phyloP scores from a whole-genome alignment of 371 early-diverging fungal genomes.

The Cokeromyces recurvatus region DNA sequence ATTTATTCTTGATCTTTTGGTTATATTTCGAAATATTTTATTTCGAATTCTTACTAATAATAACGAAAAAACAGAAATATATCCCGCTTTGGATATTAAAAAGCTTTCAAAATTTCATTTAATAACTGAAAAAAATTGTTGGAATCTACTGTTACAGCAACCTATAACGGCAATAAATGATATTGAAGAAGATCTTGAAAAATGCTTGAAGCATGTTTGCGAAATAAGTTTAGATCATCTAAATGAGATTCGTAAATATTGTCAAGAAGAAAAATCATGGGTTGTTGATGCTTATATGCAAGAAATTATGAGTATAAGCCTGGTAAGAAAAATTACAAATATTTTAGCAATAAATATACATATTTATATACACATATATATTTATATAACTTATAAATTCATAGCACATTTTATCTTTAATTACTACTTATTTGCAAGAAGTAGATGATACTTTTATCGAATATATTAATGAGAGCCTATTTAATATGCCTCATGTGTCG shows the following conservation, averaged over 20 bases:
- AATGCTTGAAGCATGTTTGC: constrained; percentile 42
- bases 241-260: constrained; percentile 47
- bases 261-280: constrained; percentile 43
- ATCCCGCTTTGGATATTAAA: constrained; percentile 33
- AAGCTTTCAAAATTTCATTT: too few relatives aligned
- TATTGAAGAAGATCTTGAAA: constrained; percentile 16
- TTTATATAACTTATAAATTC: too few relatives aligned
- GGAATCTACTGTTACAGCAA: not conserved
- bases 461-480: constrained; percentile 53
- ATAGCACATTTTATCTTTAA: constrained; percentile 57
- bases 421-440: constrained; percentile 53
- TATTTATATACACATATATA: too few relatives aligned
- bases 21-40: constrained; percentile 48
- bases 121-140: not conserved
- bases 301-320: constrained; percentile 56
- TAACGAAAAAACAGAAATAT: constrained; percentile 1
- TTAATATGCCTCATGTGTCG: constrained; percentile 41
- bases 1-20: constrained; percentile 49
- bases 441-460: constrained; percentile 57
- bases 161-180: constrained; percentile 4
- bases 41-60: constrained; percentile 38
- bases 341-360: too few relatives aligned
- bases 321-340: constrained; percentile 34
- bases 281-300: constrained; percentile 50
- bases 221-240: constrained; percentile 56